These are phyloP conservation scores for Drosera capensis DNA, from an alignment of 148 eudicot species.

Conservation along the genomic window DNA sequence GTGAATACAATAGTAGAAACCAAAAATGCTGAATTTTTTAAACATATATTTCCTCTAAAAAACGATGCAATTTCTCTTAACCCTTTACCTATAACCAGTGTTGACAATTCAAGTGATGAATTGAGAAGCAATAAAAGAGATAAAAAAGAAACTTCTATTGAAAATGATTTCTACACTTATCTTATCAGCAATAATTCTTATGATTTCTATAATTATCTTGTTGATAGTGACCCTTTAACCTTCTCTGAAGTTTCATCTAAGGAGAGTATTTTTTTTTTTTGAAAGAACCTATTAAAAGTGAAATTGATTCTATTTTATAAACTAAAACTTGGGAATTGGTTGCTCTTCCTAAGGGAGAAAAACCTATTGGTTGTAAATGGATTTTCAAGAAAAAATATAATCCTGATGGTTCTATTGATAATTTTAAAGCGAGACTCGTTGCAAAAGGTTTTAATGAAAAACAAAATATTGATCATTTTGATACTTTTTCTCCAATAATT, in stretches of 20 bases:
- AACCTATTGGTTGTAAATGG: not conserved
- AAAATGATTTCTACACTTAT: no score
- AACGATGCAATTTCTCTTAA: no score
- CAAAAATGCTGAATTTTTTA: slow-evolving; percentile 7
- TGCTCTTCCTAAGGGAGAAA: not conserved
- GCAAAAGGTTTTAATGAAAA: not conserved
- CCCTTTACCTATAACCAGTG: no score
- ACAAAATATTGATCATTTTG: not conserved
- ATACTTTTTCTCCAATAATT: not conserved
- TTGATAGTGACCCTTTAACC: not conserved
- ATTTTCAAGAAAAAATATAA: not conserved
- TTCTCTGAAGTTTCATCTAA: not conserved
- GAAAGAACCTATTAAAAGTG: not conserved
- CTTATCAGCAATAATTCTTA: no score
- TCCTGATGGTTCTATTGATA: not conserved
- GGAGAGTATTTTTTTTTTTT: not conserved
- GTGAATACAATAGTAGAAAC: slow-evolving; percentile 2
- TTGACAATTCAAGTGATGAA: not conserved
- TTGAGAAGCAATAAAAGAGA: slow-evolving; percentile 2
- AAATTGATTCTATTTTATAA: not conserved
- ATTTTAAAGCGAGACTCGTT: not conserved
- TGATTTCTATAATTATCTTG: not conserved
- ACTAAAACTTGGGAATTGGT: slow-evolving; percentile 2
- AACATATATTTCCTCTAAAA: slow-evolving; percentile 6
- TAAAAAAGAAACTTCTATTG: slow-evolving; percentile 1